A percentile compares a stretch with the other conserved stretches of the same genome.
Conservation (phyloP, 129 eudicot genomes). For the Dittrichia graveolens region DNA sequence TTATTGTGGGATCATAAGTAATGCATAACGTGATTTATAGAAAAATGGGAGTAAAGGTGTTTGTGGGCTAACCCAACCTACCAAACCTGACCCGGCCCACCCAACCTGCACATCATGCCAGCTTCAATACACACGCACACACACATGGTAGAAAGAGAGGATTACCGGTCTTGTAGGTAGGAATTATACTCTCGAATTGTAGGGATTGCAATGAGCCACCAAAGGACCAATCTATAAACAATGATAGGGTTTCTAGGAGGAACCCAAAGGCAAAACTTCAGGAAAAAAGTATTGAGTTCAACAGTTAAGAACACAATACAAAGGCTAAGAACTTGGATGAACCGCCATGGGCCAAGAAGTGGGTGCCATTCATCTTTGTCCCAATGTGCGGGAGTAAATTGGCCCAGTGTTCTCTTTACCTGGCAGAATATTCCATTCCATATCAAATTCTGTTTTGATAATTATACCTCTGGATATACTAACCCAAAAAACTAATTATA, state of each 20-base stretch:
- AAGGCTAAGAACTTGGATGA: slow-evolving; percentile 87
- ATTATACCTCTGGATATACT: background rate
- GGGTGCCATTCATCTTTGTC: slow-evolving; percentile 99
- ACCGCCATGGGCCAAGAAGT: slow-evolving; percentile 93
- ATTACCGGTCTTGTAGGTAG: slow-evolving; percentile 88
- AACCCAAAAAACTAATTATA: slow-evolving; percentile 1
- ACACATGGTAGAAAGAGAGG: slow-evolving; percentile 15
- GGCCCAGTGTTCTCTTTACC: slow-evolving; percentile 93
- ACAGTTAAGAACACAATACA: slow-evolving; percentile 82
- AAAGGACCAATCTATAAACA: slow-evolving; percentile 79
- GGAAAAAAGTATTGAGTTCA: slow-evolving; percentile 92
- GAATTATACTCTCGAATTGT: slow-evolving; percentile 94
- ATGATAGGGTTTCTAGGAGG: slow-evolving; percentile 91
- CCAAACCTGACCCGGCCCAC: no score
- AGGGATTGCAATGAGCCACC: slow-evolving; percentile 99
- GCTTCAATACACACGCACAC: background rate
- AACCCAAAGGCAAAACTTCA: slow-evolving; percentile 96
- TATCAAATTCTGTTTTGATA: slow-evolving; percentile 2
- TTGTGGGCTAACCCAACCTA: no score
- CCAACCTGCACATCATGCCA: background rate
- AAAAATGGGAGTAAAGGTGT: no score
- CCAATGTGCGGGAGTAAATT: slow-evolving; percentile 97
- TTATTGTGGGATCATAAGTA: no score
- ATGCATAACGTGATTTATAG: no score
- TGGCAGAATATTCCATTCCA: slow-evolving; percentile 27